Evolutionary conservation across 1,284 basidiomycete species (phyloP), one percentile per base, ranked within the genome.

Genomic region (Papiliotrema terrestris): DNA sequence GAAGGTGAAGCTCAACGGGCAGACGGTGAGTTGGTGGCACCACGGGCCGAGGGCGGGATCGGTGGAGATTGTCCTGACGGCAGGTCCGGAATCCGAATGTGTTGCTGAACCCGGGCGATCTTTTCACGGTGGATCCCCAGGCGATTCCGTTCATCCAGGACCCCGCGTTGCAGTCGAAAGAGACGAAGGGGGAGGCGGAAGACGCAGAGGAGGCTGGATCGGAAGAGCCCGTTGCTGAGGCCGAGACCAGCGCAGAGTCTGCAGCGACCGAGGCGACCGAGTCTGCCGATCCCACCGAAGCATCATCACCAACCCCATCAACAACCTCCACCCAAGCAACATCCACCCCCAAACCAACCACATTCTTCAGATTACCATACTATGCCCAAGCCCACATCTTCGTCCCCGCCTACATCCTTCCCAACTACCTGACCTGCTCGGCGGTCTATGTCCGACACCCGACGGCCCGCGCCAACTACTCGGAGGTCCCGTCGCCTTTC

Each of bases 371-470:
- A 65, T 86, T 97, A 13, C 96, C 96, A 0, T 80, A 83, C 35
- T 97, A 86, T 68, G 90, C 93, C 9, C 84, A 91, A 0, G 91
- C 96, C 0, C 91, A 88, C 81, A 81, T 98, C 49, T 98, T 98
- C 80, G 83, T 98, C 62, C 96, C 96, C 0, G 88, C 94, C 0
- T 98, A 97, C 77, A 85, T 98, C 54, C 92, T 98, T 69, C 85
- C 88, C 2, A 91, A 86, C 51, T 98, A 90, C 81, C 75, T 83
- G 48, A 93, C 93, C 11, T 98, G 96, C 77, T 93, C 94, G 5
- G 87, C 87, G 19, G 82, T 98, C 56, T 98, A 97, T 74, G 84
- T 98, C 35, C 90, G 95, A 45, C 92, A 98, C 72, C 96, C 96
- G 1, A 97, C 93, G 0, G 92, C 95, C 0, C 85, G 91, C 25